Percentiles rank a stretch among this genome's conserved stretches.
These are phyloP conservation scores for Botrytis deweyae DNA, from an alignment of 2,329 filamentous ascomycete genomes.

Conservation along the genomic window DNA sequence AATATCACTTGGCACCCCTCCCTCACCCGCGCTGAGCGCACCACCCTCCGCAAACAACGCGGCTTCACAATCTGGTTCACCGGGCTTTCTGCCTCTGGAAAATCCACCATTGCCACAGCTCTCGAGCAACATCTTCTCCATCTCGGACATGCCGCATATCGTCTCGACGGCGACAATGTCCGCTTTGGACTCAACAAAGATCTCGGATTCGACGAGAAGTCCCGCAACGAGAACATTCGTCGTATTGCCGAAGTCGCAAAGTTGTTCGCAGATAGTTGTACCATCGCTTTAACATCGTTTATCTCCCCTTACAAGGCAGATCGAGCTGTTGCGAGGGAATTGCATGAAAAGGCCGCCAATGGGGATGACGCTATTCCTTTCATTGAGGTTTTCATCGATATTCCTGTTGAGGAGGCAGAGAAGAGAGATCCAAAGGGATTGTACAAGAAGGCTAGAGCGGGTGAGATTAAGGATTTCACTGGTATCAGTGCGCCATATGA, in stretches of 20 bases:
- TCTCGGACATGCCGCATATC: constrained; percentile 78
- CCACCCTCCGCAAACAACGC: constrained; percentile 72
- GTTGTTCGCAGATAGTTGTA: constrained; percentile 88
- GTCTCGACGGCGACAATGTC: constrained; percentile 96
- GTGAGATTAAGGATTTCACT: constrained; percentile 96
- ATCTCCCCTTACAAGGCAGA: constrained; percentile 94
- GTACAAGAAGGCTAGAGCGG: constrained; percentile 93
- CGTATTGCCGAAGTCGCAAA: constrained; percentile 91
- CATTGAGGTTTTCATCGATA: constrained; percentile 90
- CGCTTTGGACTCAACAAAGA: constrained; percentile 98
- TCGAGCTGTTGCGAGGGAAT: constrained; percentile 73
- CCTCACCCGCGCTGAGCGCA: constrained; percentile 75
- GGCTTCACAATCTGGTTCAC: constrained; percentile 98
- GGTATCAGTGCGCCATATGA: constrained; percentile 95
- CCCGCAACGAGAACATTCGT: constrained; percentile 97
- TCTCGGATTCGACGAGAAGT: constrained; percentile 87
- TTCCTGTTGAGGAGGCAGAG: constrained; percentile 89
- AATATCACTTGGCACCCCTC: constrained; percentile 88
- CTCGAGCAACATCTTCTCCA: constrained; percentile 96
- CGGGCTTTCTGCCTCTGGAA: constrained; percentile 91
- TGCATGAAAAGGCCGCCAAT: constrained; percentile 64
- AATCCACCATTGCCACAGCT: constrained; percentile 94
- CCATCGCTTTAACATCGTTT: constrained; percentile 90
- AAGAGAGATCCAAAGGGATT: constrained; percentile 94
- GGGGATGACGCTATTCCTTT: constrained; percentile 72